Base-by-base conservation (phyloP, 768 basidiomycete genomes). In the Obba rivulosa region DNA sequence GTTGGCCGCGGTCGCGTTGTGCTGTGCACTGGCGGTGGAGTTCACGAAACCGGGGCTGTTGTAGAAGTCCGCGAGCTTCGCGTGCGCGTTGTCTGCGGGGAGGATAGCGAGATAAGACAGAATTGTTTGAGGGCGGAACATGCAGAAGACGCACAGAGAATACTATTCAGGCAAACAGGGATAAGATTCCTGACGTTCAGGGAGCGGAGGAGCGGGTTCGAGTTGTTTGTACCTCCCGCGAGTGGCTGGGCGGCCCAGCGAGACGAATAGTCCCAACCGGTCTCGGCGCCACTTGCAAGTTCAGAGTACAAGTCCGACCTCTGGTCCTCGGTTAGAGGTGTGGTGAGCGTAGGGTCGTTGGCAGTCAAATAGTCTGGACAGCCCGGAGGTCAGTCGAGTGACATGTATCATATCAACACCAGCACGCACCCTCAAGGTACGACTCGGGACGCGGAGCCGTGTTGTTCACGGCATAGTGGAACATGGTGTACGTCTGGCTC, bases 371-470 rank as follows among this genome's bases (percentile, higher is more conserved):
- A 95, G 67, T 96, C 94, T 77, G 70, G 42, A 53, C 47, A 67
- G 68, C n/a, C 11, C 18, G 14, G 38, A 24, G 4, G 18, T 37
- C 50, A 41, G 36, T 28, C 40, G 10, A 58, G 44, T 18, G n/a
- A 11, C 4, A 36, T 35, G 38, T 8, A 35, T 31, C 13, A 36
- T 45, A 13, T 13, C 8, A 7, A 14, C 23, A 1, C 18, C 1
- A 10, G 41, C 41, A 36, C n/a, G 18, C 50, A 80, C 83, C 83
- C 21, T 71, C 70, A 17, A 81, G 62, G 58, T 87, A 87, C 0
- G 85, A 90, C 69, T 97, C 94, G 0, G 93, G 94, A 10, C 93
- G 76, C 34, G 93, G 94, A 2, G 91, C 92, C 14, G 70, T 83
- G 62, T 92, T 95, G 56, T 74, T 81, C 0, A 92, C 94, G 8